A percentile compares a stretch with the other conserved stretches of the same genome.
These are phyloP conservation scores for Penicillium paneum DNA, from an alignment of 2,329 filamentous ascomycete species.

Conservation along the genomic window DNA sequence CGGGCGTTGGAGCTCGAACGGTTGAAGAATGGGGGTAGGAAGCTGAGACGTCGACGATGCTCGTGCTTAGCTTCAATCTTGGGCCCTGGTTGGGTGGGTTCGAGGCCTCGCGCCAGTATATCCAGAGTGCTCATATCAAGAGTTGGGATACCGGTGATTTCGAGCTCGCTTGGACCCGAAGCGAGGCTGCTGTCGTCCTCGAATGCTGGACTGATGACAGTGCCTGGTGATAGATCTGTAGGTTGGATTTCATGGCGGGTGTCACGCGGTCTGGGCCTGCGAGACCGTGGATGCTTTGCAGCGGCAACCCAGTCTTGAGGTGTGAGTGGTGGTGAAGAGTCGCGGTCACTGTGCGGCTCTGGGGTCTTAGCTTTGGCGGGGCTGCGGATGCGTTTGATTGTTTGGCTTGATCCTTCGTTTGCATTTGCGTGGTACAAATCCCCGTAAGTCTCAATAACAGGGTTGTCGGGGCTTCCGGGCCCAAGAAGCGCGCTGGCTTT, in stretches of 20 bases:
- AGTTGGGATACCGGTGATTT: constrained; percentile 27
- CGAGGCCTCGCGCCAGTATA: constrained; percentile 23
- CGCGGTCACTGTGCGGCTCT: constrained; percentile 5
- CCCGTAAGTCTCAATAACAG: constrained; percentile 19
- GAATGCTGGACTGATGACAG: constrained; percentile 24
- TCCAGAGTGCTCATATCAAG: constrained; percentile 33
- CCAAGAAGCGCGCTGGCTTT: constrained; percentile 26
- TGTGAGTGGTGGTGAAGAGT: constrained; percentile 35
- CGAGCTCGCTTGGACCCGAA: constrained; percentile 25
- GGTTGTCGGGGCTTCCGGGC: constrained; percentile 24
- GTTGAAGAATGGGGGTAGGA: constrained; percentile 37
- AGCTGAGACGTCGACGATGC: constrained; percentile 34
- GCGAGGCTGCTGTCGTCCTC: constrained; percentile 28
- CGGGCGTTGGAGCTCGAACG: constrained; percentile 25
- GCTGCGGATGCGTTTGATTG: constrained; percentile 24
- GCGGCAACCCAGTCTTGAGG: constrained; percentile 45
- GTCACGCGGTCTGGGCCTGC: constrained; percentile 13
- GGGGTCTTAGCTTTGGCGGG: constrained; percentile 19
- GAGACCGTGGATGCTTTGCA: constrained; percentile 28
- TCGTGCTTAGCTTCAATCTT: constrained; percentile 19
- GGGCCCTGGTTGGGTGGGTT: constrained; percentile 14
- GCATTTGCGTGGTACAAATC: constrained; percentile 20
- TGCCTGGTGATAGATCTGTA: constrained; percentile 3
- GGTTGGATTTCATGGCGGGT: constrained; percentile 4
- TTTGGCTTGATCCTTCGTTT: constrained; percentile 21